These are phyloP conservation scores for Globisporangium middletonii DNA, from an alignment of 352 stramenopile genomes.

Conservation along the genomic window DNA sequence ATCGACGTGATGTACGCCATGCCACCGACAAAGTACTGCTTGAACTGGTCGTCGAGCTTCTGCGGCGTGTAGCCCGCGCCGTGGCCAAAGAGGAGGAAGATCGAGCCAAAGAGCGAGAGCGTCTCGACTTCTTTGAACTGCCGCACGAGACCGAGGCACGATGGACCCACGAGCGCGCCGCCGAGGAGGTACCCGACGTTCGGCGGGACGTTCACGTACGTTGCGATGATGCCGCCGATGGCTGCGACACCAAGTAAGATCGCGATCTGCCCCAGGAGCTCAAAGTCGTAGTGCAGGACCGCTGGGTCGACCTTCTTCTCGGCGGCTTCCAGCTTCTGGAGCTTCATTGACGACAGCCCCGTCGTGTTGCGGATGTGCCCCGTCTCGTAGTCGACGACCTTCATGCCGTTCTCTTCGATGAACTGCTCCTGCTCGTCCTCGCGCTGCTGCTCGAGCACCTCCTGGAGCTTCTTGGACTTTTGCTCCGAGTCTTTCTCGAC, in stretches of 20 bases:
- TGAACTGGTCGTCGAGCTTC: slow-evolving; percentile 58
- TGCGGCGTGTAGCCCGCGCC: slow-evolving; percentile 69
- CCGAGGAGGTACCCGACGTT: slow-evolving; percentile 89
- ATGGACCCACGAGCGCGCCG: slow-evolving; percentile 87
- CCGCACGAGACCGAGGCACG: slow-evolving; percentile 76
- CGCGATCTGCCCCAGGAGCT: slow-evolving; percentile 79
- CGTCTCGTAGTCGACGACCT: slow-evolving; percentile 81
- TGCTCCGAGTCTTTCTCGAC: slow-evolving; percentile 77
- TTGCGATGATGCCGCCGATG: slow-evolving; percentile 85
- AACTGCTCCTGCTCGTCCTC: slow-evolving; percentile 75
- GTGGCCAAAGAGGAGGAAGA: slow-evolving; percentile 92
- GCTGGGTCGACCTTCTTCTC: slow-evolving; percentile 81
- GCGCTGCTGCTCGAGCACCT: slow-evolving; percentile 71
- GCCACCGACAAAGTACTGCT: slow-evolving; percentile 64
- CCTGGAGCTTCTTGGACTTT: slow-evolving; percentile 73
- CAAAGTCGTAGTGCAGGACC: slow-evolving; percentile 84
- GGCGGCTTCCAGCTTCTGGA: slow-evolving; percentile 69
- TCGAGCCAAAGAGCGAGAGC: slow-evolving; percentile 90
- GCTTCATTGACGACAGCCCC: slow-evolving; percentile 49
- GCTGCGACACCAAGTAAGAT: slow-evolving; percentile 76
- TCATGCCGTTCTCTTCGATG: slow-evolving; percentile 72
- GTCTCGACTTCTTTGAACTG: slow-evolving; percentile 92
- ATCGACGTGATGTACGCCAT: slow-evolving; percentile 70
- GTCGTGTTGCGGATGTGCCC: slow-evolving; percentile 71
- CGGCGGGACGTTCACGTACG: slow-evolving; percentile 85